Percentiles rank a stretch among this genome's conserved stretches.
These are phyloP conservation scores for Aspergillus thermomutatus DNA, from an alignment of 2,329 filamentous ascomycete species.

Conservation along the genomic window DNA sequence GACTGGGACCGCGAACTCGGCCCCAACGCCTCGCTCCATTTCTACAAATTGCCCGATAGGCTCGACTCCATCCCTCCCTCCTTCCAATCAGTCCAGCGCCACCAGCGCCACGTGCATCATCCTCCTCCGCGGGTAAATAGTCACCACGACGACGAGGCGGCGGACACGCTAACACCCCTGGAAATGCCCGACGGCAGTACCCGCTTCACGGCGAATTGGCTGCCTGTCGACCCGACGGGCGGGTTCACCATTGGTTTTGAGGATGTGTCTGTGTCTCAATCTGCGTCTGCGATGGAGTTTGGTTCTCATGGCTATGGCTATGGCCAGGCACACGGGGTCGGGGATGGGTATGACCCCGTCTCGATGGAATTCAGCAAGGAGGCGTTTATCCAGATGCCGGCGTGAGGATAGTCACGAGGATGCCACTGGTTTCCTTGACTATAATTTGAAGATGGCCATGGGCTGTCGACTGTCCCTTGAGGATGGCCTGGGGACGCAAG, in stretches of 20 bases:
- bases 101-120: background rate
- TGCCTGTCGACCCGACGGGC: slow-evolving; percentile 28
- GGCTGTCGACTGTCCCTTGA: too few species aligned
- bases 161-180: slow-evolving; percentile 20
- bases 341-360: background rate
- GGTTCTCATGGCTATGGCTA: background rate
- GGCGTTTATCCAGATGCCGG: slow-evolving; percentile 13
- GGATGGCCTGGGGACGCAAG: too few species aligned
- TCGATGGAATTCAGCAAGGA: slow-evolving; percentile 1
- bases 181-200: slow-evolving; percentile 34
- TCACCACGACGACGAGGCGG: slow-evolving; percentile 4
- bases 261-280: background rate
- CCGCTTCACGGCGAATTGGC: slow-evolving; percentile 30
- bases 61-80: background rate
- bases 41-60: slow-evolving; percentile 9
- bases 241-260: slow-evolving; percentile 24
- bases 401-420: background rate
- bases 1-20: slow-evolving; percentile 23
- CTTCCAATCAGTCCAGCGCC: background rate
- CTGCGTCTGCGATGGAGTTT: background rate
- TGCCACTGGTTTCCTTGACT: too few species aligned
- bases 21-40: slow-evolving; percentile 1
- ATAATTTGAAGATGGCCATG: too few species aligned
- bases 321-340: background rate
- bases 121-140: background rate